Percentiles rank a stretch among this genome's conserved stretches.
phyloP scores from a whole-genome alignment of 108 stramenopile species.

The Cyclotella baltica region DNA sequence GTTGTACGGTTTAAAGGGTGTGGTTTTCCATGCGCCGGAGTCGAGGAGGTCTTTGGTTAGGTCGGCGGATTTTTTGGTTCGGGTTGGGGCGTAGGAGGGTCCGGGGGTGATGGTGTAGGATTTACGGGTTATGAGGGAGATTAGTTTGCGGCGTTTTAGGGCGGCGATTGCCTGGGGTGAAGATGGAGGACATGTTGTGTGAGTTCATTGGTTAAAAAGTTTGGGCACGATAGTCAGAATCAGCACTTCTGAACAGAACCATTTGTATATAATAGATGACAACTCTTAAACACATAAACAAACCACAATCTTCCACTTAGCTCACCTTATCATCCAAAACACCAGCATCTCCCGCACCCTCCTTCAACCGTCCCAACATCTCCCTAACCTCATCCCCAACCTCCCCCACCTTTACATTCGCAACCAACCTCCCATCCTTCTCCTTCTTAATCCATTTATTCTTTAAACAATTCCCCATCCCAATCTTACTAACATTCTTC shows the following conservation, averaged over 20 bases:
- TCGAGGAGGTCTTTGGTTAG: conserved; percentile 98
- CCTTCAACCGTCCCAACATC: conserved; percentile 24
- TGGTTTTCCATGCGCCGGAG: conserved; percentile 90
- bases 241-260: too few species aligned
- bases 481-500: conserved; percentile 89
- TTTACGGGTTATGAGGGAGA: conserved; percentile 83
- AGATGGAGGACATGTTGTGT: neutral
- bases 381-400: conserved; percentile 27
- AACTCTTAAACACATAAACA: neutral
- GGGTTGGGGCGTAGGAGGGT: conserved; percentile 76
- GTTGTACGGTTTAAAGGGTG: conserved; percentile 97
- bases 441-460: conserved; percentile 94
- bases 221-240: too few species aligned
- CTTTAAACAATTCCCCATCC: conserved; percentile 95
- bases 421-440: conserved; percentile 66
- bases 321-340: conserved; percentile 64
- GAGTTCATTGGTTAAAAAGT: too few species aligned
- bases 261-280: neutral
- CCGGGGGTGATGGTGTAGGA: conserved; percentile 90
- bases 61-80: conserved; percentile 94
- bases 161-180: conserved; percentile 49
- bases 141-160: conserved; percentile 72
- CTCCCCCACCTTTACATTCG: conserved; percentile 34
- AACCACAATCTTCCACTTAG: neutral
- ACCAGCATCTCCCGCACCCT: conserved; percentile 49